Evolutionary conservation across 148 eudicot genomes (phyloP), one percentile per base, ranked within the genome.

Genomic region (Spergularia bocconei): DNA sequence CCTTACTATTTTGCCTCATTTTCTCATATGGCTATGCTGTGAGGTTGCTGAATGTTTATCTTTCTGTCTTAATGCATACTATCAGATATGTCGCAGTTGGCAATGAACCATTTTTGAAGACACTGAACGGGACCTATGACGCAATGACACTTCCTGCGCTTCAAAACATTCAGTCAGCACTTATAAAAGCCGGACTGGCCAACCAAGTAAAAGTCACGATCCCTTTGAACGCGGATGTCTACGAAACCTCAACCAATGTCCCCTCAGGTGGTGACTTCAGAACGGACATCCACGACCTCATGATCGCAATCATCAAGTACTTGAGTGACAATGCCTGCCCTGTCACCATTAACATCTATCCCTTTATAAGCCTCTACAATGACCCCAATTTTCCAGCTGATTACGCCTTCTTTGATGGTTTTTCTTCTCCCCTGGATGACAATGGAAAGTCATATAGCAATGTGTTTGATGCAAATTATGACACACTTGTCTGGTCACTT

Each of bases 21-120:
- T 51, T 47, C 2, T 6, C 23, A n/a, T 57, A n/a, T 57, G 61
- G 9, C 5, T 13, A n/a, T 44, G 29, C 25, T 67, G 17, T 68
- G 51, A 23, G 5, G 29, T 4, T 48, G 25, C 39, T 41, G n/a
- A 21, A 19, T 52, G 48, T 29, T 33, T 7, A 36, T 55, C 50
- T 10, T 13, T 12, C 33, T 39, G 5, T 20, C 36, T 10, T 70
- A 6, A 50, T 58, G 15, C 54, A 50, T 36, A 53, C 41, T 25
- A 39, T 14, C 77, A 92, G 94, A 80, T 88, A 92, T 69, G 94
- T 92, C 57, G 94, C 97, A 19, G 97, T 90, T 50, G 97, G 97
- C 39, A 92, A 92, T 63, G 97, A 92, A 75, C 97, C 93, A 11
- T 90, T 92, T 69, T 82, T 92, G 48, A 64, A 76, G 11, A 72